These are phyloP conservation scores for Neltuma alba DNA, from an alignment of 306 rosid genomes.

Conservation along the genomic window DNA sequence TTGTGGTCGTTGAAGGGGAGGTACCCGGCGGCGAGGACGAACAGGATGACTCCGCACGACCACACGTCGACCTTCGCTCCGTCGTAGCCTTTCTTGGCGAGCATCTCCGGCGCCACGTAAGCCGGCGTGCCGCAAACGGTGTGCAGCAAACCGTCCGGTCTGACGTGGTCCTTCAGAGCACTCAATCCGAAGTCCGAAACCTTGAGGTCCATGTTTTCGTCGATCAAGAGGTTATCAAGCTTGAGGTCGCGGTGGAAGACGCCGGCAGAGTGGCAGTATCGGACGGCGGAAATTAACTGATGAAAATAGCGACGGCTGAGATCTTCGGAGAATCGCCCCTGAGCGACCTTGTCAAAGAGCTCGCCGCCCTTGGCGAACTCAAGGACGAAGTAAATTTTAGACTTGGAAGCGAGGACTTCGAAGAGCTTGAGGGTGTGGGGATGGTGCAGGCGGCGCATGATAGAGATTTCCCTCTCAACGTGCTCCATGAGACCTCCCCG, in stretches of 20 bases:
- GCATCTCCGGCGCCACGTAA: constrained; percentile 82
- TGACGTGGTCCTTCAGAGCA: constrained; percentile 48
- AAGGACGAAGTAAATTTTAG: constrained; percentile 73
- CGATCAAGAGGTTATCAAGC: constrained; percentile 73
- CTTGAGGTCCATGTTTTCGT: constrained; percentile 58
- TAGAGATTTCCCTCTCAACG: constrained; percentile 66
- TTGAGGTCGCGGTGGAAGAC: constrained; percentile 77
- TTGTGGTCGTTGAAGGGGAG: constrained; percentile 64
- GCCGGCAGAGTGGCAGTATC: constrained; percentile 65
- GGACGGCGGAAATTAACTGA: constrained; percentile 66
- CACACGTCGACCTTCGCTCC: constrained; percentile 71
- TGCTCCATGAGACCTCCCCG: constrained; percentile 50
- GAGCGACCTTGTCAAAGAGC: constrained; percentile 48
- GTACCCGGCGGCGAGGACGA: constrained; percentile 59
- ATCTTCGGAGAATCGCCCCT: constrained; percentile 63
- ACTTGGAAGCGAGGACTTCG: constrained; percentile 70
- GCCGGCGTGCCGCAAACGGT: constrained; percentile 85
- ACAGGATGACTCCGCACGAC: constrained; percentile 75
- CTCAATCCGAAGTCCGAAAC: constrained; percentile 73
- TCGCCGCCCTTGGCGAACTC: constrained; percentile 75
- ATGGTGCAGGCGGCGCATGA: constrained; percentile 75
- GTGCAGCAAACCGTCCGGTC: constrained; percentile 62
- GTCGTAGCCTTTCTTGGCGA: constrained; percentile 63
- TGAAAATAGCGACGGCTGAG: constrained; percentile 70
- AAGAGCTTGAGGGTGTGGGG: constrained; percentile 56